These are phyloP conservation scores for Fimicolochytrium jonesii DNA, from an alignment of 192 early-diverging fungal genomes.

Conservation along the genomic window DNA sequence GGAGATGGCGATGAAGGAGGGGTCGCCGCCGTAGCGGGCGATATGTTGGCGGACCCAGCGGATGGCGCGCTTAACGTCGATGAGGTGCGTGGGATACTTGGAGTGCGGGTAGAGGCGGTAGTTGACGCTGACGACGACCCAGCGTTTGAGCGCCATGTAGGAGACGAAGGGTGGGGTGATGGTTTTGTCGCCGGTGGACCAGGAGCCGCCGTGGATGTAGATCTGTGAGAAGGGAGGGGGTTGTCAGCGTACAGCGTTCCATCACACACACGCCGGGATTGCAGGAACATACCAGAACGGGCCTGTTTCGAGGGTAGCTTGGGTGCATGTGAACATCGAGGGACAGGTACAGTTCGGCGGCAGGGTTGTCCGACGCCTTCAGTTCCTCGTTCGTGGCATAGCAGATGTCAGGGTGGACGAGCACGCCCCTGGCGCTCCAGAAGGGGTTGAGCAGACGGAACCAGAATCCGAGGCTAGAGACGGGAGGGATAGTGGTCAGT, in stretches of 20 bases:
- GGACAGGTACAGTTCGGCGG: conserved; percentile 22
- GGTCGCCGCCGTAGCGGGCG: conserved; percentile 59
- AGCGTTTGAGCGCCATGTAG: conserved; percentile 43
- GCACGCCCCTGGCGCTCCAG: conserved; percentile 24
- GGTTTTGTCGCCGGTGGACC: conserved; percentile 57
- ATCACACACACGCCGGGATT: too few species aligned
- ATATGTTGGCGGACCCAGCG: conserved; percentile 63
- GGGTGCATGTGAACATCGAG: conserved; percentile 39
- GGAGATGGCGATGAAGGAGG: conserved; percentile 54
- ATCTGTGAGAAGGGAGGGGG: conserved; percentile 35
- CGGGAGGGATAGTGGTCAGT: too few species aligned
- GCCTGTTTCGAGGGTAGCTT: conserved; percentile 31
- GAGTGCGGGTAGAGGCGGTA: conserved; percentile 47
- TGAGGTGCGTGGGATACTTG: conserved; percentile 53
- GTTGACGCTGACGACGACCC: conserved; percentile 60
- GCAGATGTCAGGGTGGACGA: conserved; percentile 29
- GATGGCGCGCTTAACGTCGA: conserved; percentile 65
- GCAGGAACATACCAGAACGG: conserved; percentile 19
- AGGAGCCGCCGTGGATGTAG: conserved; percentile 64
- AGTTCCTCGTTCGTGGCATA: conserved; percentile 38
- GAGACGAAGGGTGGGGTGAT: conserved; percentile 31
- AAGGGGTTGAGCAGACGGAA: conserved; percentile 37
- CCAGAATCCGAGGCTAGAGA: conserved; percentile 24
- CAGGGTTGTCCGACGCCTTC: not conserved
- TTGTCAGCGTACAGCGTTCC: not conserved